Base-by-base conservation (phyloP, 2,329 filamentous ascomycete genomes). In the Pseudogymnoascus verrucosus region DNA sequence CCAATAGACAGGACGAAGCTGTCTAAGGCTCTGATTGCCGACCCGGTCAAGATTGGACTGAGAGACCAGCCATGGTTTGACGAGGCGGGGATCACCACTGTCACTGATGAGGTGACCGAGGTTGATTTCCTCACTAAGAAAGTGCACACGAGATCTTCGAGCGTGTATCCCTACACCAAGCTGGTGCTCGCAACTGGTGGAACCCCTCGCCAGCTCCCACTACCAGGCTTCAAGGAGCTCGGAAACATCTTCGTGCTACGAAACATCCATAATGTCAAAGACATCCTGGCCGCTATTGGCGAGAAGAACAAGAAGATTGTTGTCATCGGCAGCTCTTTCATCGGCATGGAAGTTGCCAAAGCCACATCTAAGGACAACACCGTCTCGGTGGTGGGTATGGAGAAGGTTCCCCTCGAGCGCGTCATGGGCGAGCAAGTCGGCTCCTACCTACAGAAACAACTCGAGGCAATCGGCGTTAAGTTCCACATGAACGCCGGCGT, bases 301-400 rank as follows among this genome's bases (percentile, higher is more conserved):
- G 85, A 90, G 47, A 89, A 90, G 72, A 86, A 86, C 65, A 97
- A 96, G 82, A 97, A 96, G 76, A 86, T 99, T 68, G 91, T 96
- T 57, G 82, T 99, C 12, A 82, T 99, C 62, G 95, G 95, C 42
- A 93, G 89, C 65, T 96, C 91, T 0, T 99, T 99, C 76, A 99
- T 99, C 72, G 95, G 95, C 42, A 96, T 99, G 90, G 95, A 99
- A 76, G 85, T 96, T n/a, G 93, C 90, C 66, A 95, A 93, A 67
- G 88, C 96, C 0, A 87, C 89, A 0, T 78, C 84, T 51, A 89
- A 89, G 70, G 89, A 89, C 70, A 96, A 99, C 74, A 78, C 87
- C 7, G 92, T 99, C 14, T 89, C 89, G 6, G 86, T 98, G 42
- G 80, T 99, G 21, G 95, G 95, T 39, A 93, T 93, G 89, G 92